phyloP scores from a whole-genome alignment of 2,329 filamentous ascomycete species.

The Grosmannia clavigera region DNA sequence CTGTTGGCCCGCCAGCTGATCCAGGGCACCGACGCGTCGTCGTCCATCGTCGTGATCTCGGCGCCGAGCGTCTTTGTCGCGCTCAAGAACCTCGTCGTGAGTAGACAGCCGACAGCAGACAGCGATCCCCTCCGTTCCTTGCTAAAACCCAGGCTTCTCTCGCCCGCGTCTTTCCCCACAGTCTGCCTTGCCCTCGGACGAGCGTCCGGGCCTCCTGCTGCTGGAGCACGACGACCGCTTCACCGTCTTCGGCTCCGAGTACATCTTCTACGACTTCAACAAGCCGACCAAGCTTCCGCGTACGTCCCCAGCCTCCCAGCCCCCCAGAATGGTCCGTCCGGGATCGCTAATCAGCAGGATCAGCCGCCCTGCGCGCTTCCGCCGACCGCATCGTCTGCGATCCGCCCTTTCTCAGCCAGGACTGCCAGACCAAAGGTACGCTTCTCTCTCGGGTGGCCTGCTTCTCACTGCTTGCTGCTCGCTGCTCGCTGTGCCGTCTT shows the following conservation, averaged over 20 bases:
- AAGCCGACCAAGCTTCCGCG: slow-evolving; percentile 53
- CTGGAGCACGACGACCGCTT: slow-evolving; percentile 68
- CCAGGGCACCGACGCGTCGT: slow-evolving; percentile 38
- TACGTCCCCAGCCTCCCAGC: slow-evolving; percentile 16
- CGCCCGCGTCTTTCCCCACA: background rate
- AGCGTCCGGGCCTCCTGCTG: slow-evolving; percentile 45
- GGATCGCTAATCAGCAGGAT: background rate
- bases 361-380: slow-evolving; percentile 38
- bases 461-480: background rate
- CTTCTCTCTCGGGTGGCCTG: background rate
- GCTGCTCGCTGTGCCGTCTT: background rate
- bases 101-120: background rate
- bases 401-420: slow-evolving; percentile 67
- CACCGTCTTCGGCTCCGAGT: slow-evolving; percentile 55
- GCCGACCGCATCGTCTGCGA: slow-evolving; percentile 63
- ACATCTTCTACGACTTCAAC: slow-evolving; percentile 62
- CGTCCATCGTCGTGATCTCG: slow-evolving; percentile 56
- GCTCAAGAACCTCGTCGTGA: slow-evolving; percentile 44
- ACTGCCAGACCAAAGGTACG: slow-evolving; percentile 67
- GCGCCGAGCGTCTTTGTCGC: slow-evolving; percentile 68
- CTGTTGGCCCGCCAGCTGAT: slow-evolving; percentile 54
- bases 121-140: background rate
- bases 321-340: background rate
- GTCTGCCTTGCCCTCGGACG: background rate
- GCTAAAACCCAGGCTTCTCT: background rate